Evolutionary conservation across 1,139 yeast species (phyloP).

Genomic region (Pichia sp.): DNA sequence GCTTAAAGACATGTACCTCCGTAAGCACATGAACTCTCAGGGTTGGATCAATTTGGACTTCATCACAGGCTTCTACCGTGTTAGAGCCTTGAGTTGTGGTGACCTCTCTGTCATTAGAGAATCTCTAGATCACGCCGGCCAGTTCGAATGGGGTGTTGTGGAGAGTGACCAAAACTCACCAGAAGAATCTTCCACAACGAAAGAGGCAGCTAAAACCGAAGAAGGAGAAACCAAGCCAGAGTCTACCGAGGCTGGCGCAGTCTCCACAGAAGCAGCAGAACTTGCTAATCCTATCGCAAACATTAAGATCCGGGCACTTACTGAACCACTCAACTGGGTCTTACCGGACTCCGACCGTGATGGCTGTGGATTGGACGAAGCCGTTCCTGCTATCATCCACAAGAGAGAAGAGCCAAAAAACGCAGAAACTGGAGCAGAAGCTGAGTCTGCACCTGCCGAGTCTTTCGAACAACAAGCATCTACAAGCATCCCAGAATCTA

Average conservation of each 20-base stretch:
- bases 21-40: slow-evolving; percentile 72
- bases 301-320: slow-evolving; percentile 41
- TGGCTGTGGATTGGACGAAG: slow-evolving; percentile 31
- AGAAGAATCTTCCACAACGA: not conserved
- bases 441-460: not conserved
- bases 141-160: slow-evolving; percentile 38
- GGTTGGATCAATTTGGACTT: slow-evolving; percentile 68
- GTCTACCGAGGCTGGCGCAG: slow-evolving; percentile 17
- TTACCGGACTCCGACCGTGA: slow-evolving; percentile 45
- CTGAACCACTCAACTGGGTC: slow-evolving; percentile 46
- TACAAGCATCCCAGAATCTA: not conserved
- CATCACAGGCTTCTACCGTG: slow-evolving; percentile 70
- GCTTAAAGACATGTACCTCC: slow-evolving; percentile 70
- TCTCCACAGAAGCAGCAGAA: not conserved
- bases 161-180: slow-evolving; percentile 1
- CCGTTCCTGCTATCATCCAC: slow-evolving; percentile 16
- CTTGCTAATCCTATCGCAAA: slow-evolving; percentile 8
- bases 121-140: slow-evolving; percentile 41
- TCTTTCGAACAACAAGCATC: not conserved
- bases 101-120: slow-evolving; percentile 43
- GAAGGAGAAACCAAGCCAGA: slow-evolving; percentile 22
- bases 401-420: not conserved
- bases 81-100: slow-evolving; percentile 54
- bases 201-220: not conserved
- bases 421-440: not conserved